A percentile compares a stretch with the other conserved stretches of the same genome.
Evolutionary conservation across 306 rosid species (phyloP).

Genomic region (Pachyrhizus erosus): DNA sequence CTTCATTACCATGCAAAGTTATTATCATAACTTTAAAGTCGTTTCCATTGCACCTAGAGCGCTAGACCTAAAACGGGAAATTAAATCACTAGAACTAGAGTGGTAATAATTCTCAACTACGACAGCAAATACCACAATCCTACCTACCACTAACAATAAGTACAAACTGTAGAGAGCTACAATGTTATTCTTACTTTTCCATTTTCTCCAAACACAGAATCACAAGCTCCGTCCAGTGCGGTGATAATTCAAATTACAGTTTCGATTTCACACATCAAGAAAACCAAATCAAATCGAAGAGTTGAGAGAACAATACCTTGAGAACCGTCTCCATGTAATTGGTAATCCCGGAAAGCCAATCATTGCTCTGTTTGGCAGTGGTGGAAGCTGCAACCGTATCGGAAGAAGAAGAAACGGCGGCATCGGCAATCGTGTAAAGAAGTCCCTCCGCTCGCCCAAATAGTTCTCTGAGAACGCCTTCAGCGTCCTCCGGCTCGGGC

Average conservation of each 20-base stretch:
- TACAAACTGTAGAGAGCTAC: constrained; percentile 2
- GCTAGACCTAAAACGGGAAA: neutral
- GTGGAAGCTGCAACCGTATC: constrained; percentile 50
- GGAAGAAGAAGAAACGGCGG: constrained; percentile 72
- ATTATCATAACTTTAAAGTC: neutral
- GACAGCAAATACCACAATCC: constrained; percentile 9
- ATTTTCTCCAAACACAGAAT: neutral
- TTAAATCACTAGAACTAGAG: neutral
- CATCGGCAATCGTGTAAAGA: constrained; percentile 86
- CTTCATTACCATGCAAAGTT: neutral
- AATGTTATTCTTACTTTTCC: neutral
- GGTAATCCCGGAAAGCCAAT: constrained; percentile 93
- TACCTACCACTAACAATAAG: neutral
- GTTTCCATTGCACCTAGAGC: neutral
- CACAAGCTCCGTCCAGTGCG: neutral
- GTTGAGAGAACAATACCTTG: constrained; percentile 54
- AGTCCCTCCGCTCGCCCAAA: constrained; percentile 74
- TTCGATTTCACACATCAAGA: neutral
- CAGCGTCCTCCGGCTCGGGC: constrained; percentile 66
- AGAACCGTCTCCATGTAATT: constrained; percentile 80
- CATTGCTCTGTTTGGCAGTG: constrained; percentile 65
- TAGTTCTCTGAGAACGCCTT: constrained; percentile 56
- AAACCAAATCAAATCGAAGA: constrained; percentile 22
- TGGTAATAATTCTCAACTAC: constrained; percentile 5
- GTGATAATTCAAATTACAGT: constrained; percentile 20